Base-by-base conservation (phyloP, 768 basidiomycete genomes). In the Rhizopogon vulgaris region DNA sequence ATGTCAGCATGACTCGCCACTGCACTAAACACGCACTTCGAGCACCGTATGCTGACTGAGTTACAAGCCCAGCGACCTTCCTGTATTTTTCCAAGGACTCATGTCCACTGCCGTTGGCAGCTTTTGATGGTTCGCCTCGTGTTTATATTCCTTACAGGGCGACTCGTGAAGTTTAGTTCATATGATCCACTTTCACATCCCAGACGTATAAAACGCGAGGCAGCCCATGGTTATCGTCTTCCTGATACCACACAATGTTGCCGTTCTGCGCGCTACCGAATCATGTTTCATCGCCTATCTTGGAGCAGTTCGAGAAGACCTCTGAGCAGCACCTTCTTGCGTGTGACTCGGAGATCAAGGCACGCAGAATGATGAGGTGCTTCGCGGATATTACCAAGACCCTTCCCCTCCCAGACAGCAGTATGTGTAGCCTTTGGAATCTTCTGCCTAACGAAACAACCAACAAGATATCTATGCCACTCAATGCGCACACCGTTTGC, bases 401-500 rank as follows among this genome's bases (percentile, higher is more conserved):
- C 22, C 54, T 68, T 4, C 66, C 64, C 4, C 9, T 39, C 0
- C 62, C 68, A n/a, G 43, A 52, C 14, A 43, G 36, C 12, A 32
- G 52, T 28, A 48, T 63, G 36, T 52, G n/a, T 41, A 57, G 52
- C n/a, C 57, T 58, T 11, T 68, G 66, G 66, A 38, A 47, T 7
- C 48, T 56, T 34, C n/a, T 66, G 28, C 67, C 67, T n/a, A 68
- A 68, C 17, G 10, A 43, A 6, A 68, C 12, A 5, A 17, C 43
- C 25, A 45, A 56, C 12, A 34, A 41, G 46, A 25, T 57, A n/a
- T 38, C 61, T 4, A 41, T 53, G 48, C 52, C 49, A 2, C 39
- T 52, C 47, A 50, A 52, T 41, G 40, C 51, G 2, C 41, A n/a
- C 9, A 4, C 25, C 27, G 14, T 38, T 10, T 48, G 41, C 39